phyloP scores from a whole-genome alignment of 805 yeast species.

The Wickerhamiella domercqiae region DNA sequence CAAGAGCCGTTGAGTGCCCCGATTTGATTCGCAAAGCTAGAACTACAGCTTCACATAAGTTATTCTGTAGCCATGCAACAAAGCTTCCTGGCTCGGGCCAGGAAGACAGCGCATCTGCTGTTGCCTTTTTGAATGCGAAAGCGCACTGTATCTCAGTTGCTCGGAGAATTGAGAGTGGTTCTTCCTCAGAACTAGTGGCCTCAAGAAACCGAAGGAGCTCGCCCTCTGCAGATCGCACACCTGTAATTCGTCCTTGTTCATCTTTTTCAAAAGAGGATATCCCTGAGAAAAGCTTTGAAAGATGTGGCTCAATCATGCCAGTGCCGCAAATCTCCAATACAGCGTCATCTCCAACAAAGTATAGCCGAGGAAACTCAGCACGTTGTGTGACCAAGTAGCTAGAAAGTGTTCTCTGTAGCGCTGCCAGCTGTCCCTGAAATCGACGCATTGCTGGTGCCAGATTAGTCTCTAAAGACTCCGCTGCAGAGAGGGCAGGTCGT shows the following conservation, averaged over 20 bases:
- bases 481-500: conserved; percentile 39
- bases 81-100: conserved; percentile 17
- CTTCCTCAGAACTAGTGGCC: conserved; percentile 27
- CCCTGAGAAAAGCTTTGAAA: conserved; percentile 61
- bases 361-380: conserved; percentile 61
- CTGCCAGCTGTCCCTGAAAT: conserved; percentile 38
- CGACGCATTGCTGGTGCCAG: conserved; percentile 29
- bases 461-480: conserved; percentile 32
- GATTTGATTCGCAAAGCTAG: conserved; percentile 11
- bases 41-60: conserved; percentile 37
- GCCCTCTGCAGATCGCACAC: conserved; percentile 48
- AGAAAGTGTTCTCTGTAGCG: conserved; percentile 48
- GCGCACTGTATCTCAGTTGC: conserved; percentile 41
- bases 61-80: conserved; percentile 24
- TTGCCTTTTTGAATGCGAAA: conserved; percentile 29
- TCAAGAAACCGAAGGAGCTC: conserved; percentile 35
- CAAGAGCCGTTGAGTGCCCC: conserved; percentile 16
- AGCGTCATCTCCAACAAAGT: conserved; percentile 84
- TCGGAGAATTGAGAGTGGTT: conserved; percentile 47
- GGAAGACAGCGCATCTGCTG: conserved; percentile 22
- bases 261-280: conserved; percentile 31
- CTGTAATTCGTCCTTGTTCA: conserved; percentile 23
- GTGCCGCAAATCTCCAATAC: conserved; percentile 63
- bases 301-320: conserved; percentile 36
- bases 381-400: conserved; percentile 74